Conservation (phyloP, 345 rosid genomes). For the Syzygium aromaticum region DNA sequence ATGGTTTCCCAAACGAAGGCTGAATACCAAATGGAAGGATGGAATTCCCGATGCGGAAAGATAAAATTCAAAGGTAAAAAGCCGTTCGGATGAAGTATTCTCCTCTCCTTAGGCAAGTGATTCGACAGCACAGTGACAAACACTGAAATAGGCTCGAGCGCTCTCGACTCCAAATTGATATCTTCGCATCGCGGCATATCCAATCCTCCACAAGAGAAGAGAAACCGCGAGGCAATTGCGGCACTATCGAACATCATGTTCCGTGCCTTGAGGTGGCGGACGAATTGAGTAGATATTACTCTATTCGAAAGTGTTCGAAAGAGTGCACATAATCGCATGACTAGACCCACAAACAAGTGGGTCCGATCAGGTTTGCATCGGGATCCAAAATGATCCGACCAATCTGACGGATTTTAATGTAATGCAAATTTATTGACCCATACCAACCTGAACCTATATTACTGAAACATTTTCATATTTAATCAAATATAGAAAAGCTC, state of each 20-base stretch:
- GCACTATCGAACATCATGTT: background rate
- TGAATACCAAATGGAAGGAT: background rate
- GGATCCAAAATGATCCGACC: too few species aligned
- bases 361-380: too few species aligned
- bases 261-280: background rate
- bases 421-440: too few species aligned
- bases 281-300: background rate
- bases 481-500: too few species aligned
- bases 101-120: accelerated
- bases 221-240: too few species aligned
- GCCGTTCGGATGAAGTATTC: background rate
- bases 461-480: too few species aligned
- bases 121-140: accelerated
- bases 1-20: background rate
- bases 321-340: background rate
- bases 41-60: too few species aligned
- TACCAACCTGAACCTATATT: too few species aligned
- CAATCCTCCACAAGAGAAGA: too few species aligned
- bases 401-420: too few species aligned
- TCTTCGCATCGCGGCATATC: too few species aligned
- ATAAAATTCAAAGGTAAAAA: background rate
- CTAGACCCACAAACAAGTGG: too few species aligned
- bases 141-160: background rate
- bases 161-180: background rate
- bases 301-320: background rate